Base-by-base conservation (phyloP, 202 grass and related monocot species). In the Bolboschoenoplectus hybrid region DNA sequence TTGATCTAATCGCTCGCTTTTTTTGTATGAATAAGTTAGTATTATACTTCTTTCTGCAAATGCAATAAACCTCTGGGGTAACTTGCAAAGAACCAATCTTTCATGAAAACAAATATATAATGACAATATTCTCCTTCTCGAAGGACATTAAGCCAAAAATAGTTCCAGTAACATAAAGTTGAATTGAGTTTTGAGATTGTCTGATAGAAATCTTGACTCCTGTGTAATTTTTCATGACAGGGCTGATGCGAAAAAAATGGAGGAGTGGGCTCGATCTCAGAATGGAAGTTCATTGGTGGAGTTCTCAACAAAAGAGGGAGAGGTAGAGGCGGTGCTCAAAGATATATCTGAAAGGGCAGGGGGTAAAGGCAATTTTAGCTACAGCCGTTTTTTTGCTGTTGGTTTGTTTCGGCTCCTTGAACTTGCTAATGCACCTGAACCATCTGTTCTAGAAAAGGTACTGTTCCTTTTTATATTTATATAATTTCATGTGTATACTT, bases 321-420 rank as follows among this genome's bases (percentile, higher is more conserved):
- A 98, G 82, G 86, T 98, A 41, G 91, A 96, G 89, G 83, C 62
- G 52, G 72, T 90, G 84, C 64, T 98, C 80, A 98, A 96, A 86
- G 89, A 94, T 91, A 92, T 98, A 79, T 92, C 93, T 46, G 91
- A 98, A 91, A 91, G 93, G 83, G 96, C 96, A 35, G 85, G 93
- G 86, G 89, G 91, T 82, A 92, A 92, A n/a, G 91, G 88, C 88
- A 94, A 94, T 82, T 98, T 98, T 87, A 94, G 83, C 89, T 99
- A 99, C 86, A 96, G 97, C 38, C 90, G 93, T 43, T 99, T 99
- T 89, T 94, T 99, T 87, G 97, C 97, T 1, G 86, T 99, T 85
- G 97, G 97, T 67, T 89, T 99, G 50, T 99, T 99, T 88, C 93
- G 97, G 74, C 90, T 99, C 55, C 97, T 99, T 90, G 93, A 99